Evolutionary conservation across 805 yeast genomes (phyloP), one percentile per base, ranked within the genome.

Genomic region (Clavispora vitiphila): DNA sequence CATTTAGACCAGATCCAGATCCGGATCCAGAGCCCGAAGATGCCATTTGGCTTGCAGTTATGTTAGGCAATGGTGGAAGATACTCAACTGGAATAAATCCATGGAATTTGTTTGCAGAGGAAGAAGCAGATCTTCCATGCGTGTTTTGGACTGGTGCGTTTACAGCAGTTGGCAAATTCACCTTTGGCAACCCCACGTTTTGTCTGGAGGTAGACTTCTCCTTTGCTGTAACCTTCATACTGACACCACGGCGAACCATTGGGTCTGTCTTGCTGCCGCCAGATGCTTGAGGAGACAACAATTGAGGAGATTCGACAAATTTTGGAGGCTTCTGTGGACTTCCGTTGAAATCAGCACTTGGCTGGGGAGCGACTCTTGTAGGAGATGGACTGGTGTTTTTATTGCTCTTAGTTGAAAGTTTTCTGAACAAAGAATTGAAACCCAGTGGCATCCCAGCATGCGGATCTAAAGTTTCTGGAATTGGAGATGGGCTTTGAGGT

Each of bases 151-250:
- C 32, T 9, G 32, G 32, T 15, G 20, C 12, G 20, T 29, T 16
- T 11, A 8, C 21, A 12, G 18, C 16, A 15, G 9, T 27, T 8
- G 21, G 23, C 23, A 24, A 11, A 16, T 32, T 21, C 7, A 19
- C 15, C 3, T 32, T 32, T 8, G 19, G 35, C 11, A 32, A 4
- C 10, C 9, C 20, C 32, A 29, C 32, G 10, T 16, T 29, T 4
- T 12, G 32, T 29, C 32, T 29, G 32, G 32, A 29, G 5, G 32
- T 46, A 1, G 60, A 69, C 46, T 69, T 75, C 49, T 77, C 83
- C 52, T 72, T 76, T 11, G 78, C 73, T 1, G 83, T 77, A n/a
- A 77, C 72, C 54, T 74, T 77, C 75, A 77, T 69, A 54, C 80
- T 74, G 8, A 78, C 81, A 48, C 80, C 81, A 52, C 83, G 74